Base-by-base conservation (phyloP, 768 basidiomycete species). In the Suillus cothurnatus region DNA sequence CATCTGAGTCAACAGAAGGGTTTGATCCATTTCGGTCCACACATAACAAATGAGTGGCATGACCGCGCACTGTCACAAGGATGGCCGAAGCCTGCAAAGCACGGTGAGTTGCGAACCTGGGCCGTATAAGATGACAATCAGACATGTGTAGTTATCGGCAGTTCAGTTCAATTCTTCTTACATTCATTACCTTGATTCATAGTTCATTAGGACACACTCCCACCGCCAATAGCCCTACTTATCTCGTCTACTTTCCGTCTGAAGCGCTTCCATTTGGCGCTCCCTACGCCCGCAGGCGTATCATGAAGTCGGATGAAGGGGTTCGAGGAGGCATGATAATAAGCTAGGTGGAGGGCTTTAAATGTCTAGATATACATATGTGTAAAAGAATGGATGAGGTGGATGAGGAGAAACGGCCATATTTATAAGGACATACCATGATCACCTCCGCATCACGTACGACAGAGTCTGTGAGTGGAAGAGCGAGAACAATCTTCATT, bases 341-440 rank as follows among this genome's bases (percentile, higher is more conserved):
- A 95, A 0, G 93, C 91, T 81, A 92, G 91, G 72, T 97, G 94
- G 61, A 96, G 76, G 11, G 95, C 93, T 72, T 90, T 92, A 83
- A 95, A 95, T 49, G 93, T 86, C 94, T 97, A 70, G 15, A 19
- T 23, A 11, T 53, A 63, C 21, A 39, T 53, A 39, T 23, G 23
- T 47, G 62, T 15, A 38, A 56, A 52, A 53, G 3, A 38, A 34
- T 52, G n/a, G 31, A 55, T 55, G 21, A n/a, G 53, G 31, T 21
- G 15, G 17, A 4, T 32, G 31, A 47, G 38, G 39, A 43, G 34
- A 49, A 43, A 32, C 19, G 34, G 23, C 52, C 34, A 53, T 38
- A 38, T 56, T 56, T 57, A 39, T 28, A 38, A 23, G 31, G 39
- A 76, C 89, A 67, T 62, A 94, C 94, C 72, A 85, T 85, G 67